These are phyloP conservation scores for Hypoxylon cercidicola DNA, from an alignment of 495 filamentous ascomycete genomes.

Conservation along the genomic window DNA sequence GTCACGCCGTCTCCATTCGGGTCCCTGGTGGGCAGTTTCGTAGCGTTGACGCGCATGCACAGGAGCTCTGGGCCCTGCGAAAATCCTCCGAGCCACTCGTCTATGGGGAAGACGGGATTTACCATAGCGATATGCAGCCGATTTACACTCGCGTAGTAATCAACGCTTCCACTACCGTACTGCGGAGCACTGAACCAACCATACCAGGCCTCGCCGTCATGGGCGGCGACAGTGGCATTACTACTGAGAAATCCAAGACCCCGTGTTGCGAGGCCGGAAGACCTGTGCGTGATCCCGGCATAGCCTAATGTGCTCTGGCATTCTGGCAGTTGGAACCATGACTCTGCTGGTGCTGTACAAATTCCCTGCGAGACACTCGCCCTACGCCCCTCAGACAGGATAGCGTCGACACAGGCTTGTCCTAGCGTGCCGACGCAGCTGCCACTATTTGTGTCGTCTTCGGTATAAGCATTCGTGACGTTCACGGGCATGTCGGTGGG, in stretches of 20 bases:
- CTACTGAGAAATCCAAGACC: background rate
- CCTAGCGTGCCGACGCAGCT: conserved; percentile 3
- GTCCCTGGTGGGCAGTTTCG: background rate
- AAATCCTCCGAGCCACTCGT: background rate
- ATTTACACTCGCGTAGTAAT: background rate
- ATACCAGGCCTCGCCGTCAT: conserved; percentile 1
- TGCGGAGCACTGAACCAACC: background rate
- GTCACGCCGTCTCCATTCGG: conserved; percentile 3
- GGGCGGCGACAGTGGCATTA: background rate
- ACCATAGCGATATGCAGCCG: conserved; percentile 2
- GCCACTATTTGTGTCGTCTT: background rate
- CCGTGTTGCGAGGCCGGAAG: background rate
- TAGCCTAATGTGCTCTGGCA: conserved; percentile 3
- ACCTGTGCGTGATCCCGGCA: background rate
- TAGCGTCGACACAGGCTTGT: conserved; percentile 2
- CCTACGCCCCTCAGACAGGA: background rate
- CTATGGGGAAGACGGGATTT: background rate
- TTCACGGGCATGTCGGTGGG: conserved; percentile 1
- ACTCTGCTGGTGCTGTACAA: background rate
- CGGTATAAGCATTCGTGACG: conserved; percentile 2
- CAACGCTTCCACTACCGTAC: background rate
- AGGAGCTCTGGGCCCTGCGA: conserved; percentile 3
- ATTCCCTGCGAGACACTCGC: background rate
- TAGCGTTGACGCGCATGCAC: conserved; percentile 6
- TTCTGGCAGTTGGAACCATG: background rate